A percentile compares a stretch with the other conserved stretches of the same genome.
Conservation (phyloP, 2,329 filamentous ascomycete species). For the Colletotrichum lindemuthianum region DNA sequence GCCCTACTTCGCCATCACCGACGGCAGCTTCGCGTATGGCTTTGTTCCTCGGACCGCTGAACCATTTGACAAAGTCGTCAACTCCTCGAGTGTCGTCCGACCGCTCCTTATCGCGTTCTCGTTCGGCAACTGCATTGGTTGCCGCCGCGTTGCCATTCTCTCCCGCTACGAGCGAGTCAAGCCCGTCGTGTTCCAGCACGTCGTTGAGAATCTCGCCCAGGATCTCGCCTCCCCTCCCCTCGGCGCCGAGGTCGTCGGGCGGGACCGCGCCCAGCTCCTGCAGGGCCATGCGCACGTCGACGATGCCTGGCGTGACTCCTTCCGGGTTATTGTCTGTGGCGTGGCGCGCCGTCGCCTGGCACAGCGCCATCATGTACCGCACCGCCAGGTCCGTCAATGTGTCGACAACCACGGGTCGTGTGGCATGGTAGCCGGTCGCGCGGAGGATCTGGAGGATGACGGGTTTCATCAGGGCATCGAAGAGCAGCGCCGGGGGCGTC, state of each 20-base stretch:
- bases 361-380: conserved; percentile 81
- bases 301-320: conserved; percentile 69
- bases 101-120: conserved; percentile 17
- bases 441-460: conserved; percentile 91
- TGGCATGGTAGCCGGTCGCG: conserved; percentile 87
- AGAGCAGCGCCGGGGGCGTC: conserved; percentile 59
- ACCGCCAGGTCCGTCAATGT: conserved; percentile 87
- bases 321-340: conserved; percentile 74
- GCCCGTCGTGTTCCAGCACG: conserved; percentile 72
- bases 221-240: conserved; percentile 47
- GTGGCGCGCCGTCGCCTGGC: conserved; percentile 76
- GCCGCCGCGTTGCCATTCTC: conserved; percentile 52
- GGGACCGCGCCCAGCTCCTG: conserved; percentile 81
- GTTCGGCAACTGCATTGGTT: conserved; percentile 15
- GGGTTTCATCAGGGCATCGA: conserved; percentile 84
- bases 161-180: conserved; percentile 70
- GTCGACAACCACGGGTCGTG: conserved; percentile 84
- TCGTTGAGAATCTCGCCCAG: conserved; percentile 80
- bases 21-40: conserved; percentile 86
- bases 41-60: conserved; percentile 75
- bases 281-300: conserved; percentile 87
- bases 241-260: conserved; percentile 72
- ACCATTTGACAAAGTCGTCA: conserved; percentile 83
- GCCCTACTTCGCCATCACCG: conserved; percentile 71
- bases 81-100: conserved; percentile 75